Percentiles rank a stretch among this genome's conserved stretches.
Conservation (phyloP, 1,284 basidiomycete genomes). For the Microbotryomycetes sp. region DNA sequence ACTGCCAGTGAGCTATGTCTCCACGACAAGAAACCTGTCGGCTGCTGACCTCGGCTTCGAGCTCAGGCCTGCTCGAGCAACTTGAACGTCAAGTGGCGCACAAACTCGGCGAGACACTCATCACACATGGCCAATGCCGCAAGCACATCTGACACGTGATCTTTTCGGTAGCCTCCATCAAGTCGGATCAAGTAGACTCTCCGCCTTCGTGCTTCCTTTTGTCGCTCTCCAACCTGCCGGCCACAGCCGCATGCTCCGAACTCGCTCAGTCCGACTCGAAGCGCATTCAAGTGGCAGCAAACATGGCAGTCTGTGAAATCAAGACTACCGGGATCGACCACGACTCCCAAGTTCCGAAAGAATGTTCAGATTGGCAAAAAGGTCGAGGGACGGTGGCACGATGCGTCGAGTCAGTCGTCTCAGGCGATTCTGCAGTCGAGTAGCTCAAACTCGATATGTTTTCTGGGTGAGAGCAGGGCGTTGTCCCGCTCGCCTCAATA, state of each 20-base stretch:
- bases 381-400: neutral
- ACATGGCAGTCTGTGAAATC: conserved; percentile 6
- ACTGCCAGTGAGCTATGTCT: too few species aligned
- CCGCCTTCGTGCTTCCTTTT: conserved; percentile 5
- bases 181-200: neutral
- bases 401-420: neutral
- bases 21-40: too few species aligned
- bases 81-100: neutral
- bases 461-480: neutral
- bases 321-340: neutral
- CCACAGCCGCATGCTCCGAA: neutral
- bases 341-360: neutral
- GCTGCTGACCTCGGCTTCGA: too few species aligned
- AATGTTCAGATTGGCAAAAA: conserved; percentile 2
- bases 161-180: neutral
- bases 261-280: conserved; percentile 3
- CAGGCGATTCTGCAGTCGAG: neutral
- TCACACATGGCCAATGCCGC: neutral
- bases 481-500: neutral
- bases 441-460: too few species aligned
- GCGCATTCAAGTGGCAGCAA: conserved; percentile 1
- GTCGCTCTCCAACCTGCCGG: neutral
- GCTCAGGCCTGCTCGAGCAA: too few species aligned
- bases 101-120: neutral
- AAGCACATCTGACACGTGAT: neutral